phyloP scores from a whole-genome alignment of 768 basidiomycete species.

The Amanita jacksonii region DNA sequence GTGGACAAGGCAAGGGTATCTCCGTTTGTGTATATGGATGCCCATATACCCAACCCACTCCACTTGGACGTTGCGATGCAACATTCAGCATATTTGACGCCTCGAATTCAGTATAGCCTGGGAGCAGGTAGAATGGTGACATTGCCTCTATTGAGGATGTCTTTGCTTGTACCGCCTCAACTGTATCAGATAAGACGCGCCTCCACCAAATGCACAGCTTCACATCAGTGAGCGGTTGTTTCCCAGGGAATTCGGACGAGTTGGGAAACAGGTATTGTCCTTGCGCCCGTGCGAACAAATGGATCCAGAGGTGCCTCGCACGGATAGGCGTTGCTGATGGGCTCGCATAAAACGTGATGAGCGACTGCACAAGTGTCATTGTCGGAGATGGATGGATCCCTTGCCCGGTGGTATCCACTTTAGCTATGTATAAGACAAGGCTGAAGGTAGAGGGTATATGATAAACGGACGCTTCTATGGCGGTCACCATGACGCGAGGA shows the following conservation, averaged over 20 bases:
- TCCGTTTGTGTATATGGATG: constrained; percentile 63
- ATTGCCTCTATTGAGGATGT: constrained; percentile 19
- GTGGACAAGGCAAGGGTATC: constrained; percentile 37
- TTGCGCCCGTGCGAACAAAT: constrained; percentile 87
- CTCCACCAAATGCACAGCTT: constrained; percentile 93
- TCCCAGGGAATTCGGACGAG: constrained; percentile 58
- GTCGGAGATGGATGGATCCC: constrained; percentile 57
- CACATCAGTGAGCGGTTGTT: constrained; percentile 68
- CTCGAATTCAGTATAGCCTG: constrained; percentile 61
- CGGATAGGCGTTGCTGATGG: constrained; percentile 51
- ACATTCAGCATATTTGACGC: constrained; percentile 47
- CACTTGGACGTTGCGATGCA: constrained; percentile 15
- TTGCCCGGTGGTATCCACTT: constrained; percentile 91
- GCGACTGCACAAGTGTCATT: constrained; percentile 50
- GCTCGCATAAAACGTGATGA: constrained; percentile 57
- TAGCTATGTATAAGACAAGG: constrained; percentile 82
- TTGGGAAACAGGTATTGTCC: constrained; percentile 92
- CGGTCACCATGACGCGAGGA: constrained; percentile 59
- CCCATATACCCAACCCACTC: constrained; percentile 56
- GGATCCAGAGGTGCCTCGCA: constrained; percentile 60
- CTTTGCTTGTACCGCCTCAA: constrained; percentile 26
- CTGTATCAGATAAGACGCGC: constrained; percentile 52
- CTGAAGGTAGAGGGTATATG: constrained; percentile 57
- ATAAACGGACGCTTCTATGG: constrained; percentile 74
- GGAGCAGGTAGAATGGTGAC: constrained; percentile 53